Evolutionary conservation across 2,329 filamentous ascomycete species (phyloP).

Genomic region (Emergomyces orientalis): DNA sequence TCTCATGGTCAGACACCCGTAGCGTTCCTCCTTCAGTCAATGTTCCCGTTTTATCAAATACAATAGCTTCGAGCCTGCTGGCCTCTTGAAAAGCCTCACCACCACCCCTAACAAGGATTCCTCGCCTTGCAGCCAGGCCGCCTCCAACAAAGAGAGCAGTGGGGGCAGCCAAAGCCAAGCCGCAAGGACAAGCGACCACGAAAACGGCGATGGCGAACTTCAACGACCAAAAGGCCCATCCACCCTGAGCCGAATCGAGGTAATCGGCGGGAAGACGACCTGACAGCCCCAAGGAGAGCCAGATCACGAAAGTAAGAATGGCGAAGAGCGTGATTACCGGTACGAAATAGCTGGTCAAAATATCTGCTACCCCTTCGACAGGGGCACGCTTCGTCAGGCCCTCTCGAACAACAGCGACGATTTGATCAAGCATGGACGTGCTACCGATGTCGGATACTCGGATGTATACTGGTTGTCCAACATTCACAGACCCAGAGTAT

Average conservation of each 20-base stretch:
- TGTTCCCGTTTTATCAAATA: constrained; percentile 86
- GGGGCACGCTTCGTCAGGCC: constrained; percentile 42
- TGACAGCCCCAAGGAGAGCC: constrained; percentile 38
- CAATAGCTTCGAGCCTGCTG: constrained; percentile 64
- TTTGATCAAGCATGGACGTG: constrained; percentile 43
- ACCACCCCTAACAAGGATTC: constrained; percentile 74
- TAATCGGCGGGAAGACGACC: constrained; percentile 42
- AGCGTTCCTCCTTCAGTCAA: constrained; percentile 58
- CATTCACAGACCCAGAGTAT: constrained; percentile 41
- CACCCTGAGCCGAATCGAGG: constrained; percentile 39
- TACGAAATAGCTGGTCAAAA: constrained; percentile 42
- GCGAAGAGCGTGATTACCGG: constrained; percentile 42
- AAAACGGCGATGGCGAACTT: constrained; percentile 73
- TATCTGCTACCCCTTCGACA: constrained; percentile 40
- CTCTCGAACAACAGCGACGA: constrained; percentile 41
- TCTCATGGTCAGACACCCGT: constrained; percentile 44
- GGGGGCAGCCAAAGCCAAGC: constrained; percentile 72
- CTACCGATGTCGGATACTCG: constrained; percentile 38
- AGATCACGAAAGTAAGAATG: constrained; percentile 39
- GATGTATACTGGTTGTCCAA: constrained; percentile 38
- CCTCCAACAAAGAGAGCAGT: constrained; percentile 80
- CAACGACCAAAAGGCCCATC: constrained; percentile 47
- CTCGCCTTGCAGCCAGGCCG: constrained; percentile 67
- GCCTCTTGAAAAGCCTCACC: constrained; percentile 81
- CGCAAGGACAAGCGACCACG: constrained; percentile 78